Conservation (phyloP, 2,329 filamentous ascomycete genomes). For the Graphiopsis chlorocephala region DNA sequence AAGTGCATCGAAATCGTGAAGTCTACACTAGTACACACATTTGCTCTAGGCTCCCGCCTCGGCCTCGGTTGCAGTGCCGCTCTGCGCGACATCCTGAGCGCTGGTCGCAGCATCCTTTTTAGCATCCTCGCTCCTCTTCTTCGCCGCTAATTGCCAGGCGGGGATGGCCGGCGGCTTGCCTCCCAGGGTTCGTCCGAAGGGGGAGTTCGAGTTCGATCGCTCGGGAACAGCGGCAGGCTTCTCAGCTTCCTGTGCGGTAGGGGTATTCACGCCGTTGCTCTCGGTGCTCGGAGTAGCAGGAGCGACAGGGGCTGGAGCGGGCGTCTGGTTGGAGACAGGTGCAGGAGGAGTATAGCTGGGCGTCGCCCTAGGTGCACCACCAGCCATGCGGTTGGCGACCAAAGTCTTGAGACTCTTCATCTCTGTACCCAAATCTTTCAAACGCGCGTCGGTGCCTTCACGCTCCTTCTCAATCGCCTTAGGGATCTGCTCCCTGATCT, state of each 20-base stretch:
- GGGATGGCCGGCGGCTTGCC: constrained; percentile 47
- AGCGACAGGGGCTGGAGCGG: neutral
- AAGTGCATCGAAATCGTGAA: neutral
- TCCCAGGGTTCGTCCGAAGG: constrained; percentile 25
- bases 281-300: neutral
- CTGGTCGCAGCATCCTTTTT: constrained; percentile 38
- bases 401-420: constrained; percentile 90
- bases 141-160: constrained; percentile 53
- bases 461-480: constrained; percentile 86
- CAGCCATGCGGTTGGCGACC: constrained; percentile 61
- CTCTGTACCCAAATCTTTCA: constrained; percentile 83
- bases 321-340: neutral
- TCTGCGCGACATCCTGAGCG: constrained; percentile 22
- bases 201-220: constrained; percentile 20
- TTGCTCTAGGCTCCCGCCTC: constrained; percentile 12
- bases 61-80: constrained; percentile 23
- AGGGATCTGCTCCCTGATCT: constrained; percentile 79
- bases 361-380: constrained; percentile 18
- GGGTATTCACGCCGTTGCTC: constrained; percentile 3
- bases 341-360: constrained; percentile 9
- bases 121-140: constrained; percentile 46
- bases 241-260: constrained; percentile 18
- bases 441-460: constrained; percentile 72
- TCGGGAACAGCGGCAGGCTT: constrained; percentile 24
- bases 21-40: neutral